Evolutionary conservation across 2,329 filamentous ascomycete genomes (phyloP).

Genomic region (Sclerotinia nivalis): DNA sequence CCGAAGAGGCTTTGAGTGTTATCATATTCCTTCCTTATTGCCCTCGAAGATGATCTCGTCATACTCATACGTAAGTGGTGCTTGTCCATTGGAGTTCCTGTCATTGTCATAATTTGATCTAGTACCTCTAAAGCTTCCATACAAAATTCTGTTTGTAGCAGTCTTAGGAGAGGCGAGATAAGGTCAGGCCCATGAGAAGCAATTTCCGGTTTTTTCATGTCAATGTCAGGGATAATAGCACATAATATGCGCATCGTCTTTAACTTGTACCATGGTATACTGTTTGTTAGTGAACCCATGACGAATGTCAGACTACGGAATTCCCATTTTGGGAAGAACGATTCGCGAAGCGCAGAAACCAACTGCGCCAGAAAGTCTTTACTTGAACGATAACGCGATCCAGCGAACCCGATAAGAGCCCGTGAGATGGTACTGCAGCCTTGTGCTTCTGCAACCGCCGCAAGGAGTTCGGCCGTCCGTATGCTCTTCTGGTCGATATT

Average conservation of each 20-base stretch:
- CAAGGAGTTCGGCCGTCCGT: constrained; percentile 67
- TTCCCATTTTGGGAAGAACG: constrained; percentile 80
- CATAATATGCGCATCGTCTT: constrained; percentile 91
- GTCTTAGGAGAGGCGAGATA: constrained; percentile 84
- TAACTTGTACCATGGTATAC: constrained; percentile 82
- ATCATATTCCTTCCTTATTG: constrained; percentile 91
- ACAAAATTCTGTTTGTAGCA: constrained; percentile 91
- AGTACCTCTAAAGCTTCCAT: constrained; percentile 89
- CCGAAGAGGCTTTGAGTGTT: constrained; percentile 92
- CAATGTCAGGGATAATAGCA: constrained; percentile 81
- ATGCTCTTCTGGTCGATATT: constrained; percentile 56
- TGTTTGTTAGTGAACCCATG: constrained; percentile 88
- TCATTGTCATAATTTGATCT: constrained; percentile 94
- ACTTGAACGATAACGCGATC: constrained; percentile 63
- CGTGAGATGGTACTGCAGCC: constrained; percentile 66
- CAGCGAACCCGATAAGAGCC: constrained; percentile 69
- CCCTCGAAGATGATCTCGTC: constrained; percentile 82
- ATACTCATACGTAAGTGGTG: constrained; percentile 98
- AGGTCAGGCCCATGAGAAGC: constrained; percentile 90
- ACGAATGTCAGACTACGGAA: constrained; percentile 85
- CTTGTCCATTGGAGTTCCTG: constrained; percentile 86
- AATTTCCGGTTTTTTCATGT: constrained; percentile 90
- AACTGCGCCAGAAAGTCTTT: constrained; percentile 77
- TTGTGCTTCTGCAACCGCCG: constrained; percentile 71
- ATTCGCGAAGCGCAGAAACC: constrained; percentile 70